Evolutionary conservation across 176 grass and related monocot species (phyloP).

Genomic region (Paspalum notatum): DNA sequence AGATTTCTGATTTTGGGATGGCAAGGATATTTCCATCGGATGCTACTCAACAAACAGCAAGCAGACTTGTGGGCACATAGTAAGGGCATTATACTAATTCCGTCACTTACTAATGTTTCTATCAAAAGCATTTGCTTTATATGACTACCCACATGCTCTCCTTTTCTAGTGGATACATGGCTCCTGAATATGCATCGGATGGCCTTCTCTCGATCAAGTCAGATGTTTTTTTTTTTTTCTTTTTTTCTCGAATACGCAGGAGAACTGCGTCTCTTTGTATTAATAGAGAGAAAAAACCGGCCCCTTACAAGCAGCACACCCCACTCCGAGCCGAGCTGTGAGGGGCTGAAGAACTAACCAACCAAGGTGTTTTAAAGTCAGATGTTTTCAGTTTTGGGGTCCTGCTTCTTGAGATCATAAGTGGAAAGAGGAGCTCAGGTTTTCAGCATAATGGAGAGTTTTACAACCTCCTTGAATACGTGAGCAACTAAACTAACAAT

Average conservation of each 20-base stretch:
- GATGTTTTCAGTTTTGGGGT: constrained; percentile 74
- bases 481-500: constrained; percentile 26
- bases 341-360: too few relatives aligned
- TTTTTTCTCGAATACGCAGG: too few relatives aligned
- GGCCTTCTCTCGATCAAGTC: constrained; percentile 60
- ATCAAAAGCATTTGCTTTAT: constrained; percentile 39
- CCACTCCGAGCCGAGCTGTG: too few relatives aligned
- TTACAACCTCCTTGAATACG: constrained; percentile 54
- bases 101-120: constrained; percentile 29
- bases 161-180: constrained; percentile 66
- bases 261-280: too few relatives aligned
- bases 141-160: constrained; percentile 14
- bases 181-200: constrained; percentile 65
- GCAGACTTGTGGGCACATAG: constrained; percentile 67
- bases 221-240: too few relatives aligned
- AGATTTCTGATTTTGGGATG: constrained; percentile 81
- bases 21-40: constrained; percentile 57
- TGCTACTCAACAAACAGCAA: constrained; percentile 49
- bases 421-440: constrained; percentile 46
- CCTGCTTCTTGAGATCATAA: constrained; percentile 64
- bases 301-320: too few relatives aligned
- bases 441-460: constrained; percentile 45
- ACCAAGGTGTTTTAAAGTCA: too few relatives aligned
- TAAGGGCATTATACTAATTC: constrained; percentile 37
- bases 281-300: too few relatives aligned